Evolutionary conservation across 306 rosid genomes (phyloP), one percentile per base, ranked within the genome.

Genomic region (Fagus sylvatica): DNA sequence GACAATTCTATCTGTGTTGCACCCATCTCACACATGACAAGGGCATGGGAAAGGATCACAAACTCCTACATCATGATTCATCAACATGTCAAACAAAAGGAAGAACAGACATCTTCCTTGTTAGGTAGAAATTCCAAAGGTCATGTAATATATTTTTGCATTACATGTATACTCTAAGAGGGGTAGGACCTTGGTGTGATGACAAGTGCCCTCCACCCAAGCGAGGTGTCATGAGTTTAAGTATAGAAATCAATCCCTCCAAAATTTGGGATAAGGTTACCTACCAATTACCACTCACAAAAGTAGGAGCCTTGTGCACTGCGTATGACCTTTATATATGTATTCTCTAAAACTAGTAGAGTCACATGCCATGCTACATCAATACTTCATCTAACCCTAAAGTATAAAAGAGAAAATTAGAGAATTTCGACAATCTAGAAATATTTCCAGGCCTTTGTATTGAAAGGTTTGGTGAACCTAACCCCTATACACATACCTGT

Each of bases 1-100:
- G 75, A 71, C 71, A 59, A 57, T 74, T 43, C 32, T 16, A 65
- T 37, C 37, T 17, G 71, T 17, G 48, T 65, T 39, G 48, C 30
- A 2, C 71, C 71, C 46, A 7, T 8, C 13, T 65, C 71, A 65
- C 30, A 37, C 69, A 34, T 6, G 30, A 17, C 30, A 65, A 37
- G 2, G 13, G 8, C 8, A 7, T 37, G 8, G 32, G 32, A 65
- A 22, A 39, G 32, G 16, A 65, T 37, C 70, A 65, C 48, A 37
- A 65, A 65, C n/a, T 16, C 46, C 40, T 15, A 36, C 71, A 22
- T 37, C 40, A 37, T 37, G 49, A 16, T 65, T 65, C 15, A 65
- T 65, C 13, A 19, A 15, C 19, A 64, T 34, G 2, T 16, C 69
- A 37, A 10, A 33, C 36, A 33, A 61, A 61, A 61, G 2, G 34